These are phyloP conservation scores for Mortierella polycephala DNA, from an alignment of 371 early-diverging fungal genomes.

Conservation along the genomic window DNA sequence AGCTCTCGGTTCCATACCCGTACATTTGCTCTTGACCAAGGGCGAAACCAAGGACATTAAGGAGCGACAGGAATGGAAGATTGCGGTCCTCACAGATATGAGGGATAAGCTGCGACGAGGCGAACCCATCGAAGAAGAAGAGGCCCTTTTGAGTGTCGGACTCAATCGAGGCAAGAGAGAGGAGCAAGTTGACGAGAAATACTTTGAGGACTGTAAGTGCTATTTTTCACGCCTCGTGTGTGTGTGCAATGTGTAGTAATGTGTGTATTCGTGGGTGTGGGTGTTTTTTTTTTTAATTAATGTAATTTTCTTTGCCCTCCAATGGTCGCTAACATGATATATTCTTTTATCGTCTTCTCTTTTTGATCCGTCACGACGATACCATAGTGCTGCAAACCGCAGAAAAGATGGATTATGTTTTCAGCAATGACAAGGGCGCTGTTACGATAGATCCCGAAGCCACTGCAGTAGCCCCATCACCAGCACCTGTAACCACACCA, in stretches of 20 bases:
- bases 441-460: neutral
- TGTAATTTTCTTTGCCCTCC: too few species aligned
- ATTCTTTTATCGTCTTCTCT: neutral
- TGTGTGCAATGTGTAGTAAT: neutral
- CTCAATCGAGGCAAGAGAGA: constrained; percentile 36
- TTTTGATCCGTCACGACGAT: neutral
- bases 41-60: constrained; percentile 33
- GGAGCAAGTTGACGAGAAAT: constrained; percentile 47
- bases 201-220: constrained; percentile 48
- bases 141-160: constrained; percentile 39
- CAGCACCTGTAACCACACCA: constrained; percentile 2
- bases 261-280: neutral
- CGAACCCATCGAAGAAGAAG: constrained; percentile 46
- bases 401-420: constrained; percentile 21
- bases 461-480: neutral
- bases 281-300: neutral
- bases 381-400: constrained; percentile 20
- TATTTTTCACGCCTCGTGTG: neutral
- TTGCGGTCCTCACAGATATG: constrained; percentile 47
- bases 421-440: constrained; percentile 13
- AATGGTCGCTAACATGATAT: too few species aligned
- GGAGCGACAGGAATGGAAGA: constrained; percentile 48
- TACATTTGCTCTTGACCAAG: constrained; percentile 39
- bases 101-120: constrained; percentile 45
- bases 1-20: constrained; percentile 38